Conservation (phyloP, 257 asterid genomes). For the Ocimum tenuiflorum region DNA sequence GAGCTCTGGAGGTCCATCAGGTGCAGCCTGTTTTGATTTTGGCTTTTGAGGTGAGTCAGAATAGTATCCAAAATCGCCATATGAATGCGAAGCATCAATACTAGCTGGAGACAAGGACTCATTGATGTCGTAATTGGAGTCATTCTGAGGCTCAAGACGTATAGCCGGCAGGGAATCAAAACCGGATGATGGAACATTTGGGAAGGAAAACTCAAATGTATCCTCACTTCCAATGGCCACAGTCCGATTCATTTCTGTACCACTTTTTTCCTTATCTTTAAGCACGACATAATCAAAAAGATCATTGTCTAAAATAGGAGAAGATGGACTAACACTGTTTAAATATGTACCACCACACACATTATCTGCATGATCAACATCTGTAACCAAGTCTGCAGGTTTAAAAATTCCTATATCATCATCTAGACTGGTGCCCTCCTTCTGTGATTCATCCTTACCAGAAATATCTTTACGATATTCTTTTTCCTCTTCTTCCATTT, state of each 20-base stretch:
- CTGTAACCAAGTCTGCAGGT: conserved; percentile 19
- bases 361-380: conserved; percentile 24
- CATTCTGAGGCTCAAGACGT: conserved; percentile 47
- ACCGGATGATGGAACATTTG: conserved; percentile 40
- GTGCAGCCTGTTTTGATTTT: conserved; percentile 47
- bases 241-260: conserved; percentile 29
- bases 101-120: conserved; percentile 51
- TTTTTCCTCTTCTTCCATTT: conserved; percentile 75
- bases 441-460: conserved; percentile 22
- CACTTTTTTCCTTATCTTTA: conserved; percentile 54
- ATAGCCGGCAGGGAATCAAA: conserved; percentile 45
- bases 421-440: conserved; percentile 30
- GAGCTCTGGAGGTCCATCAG: conserved; percentile 89
- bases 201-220: conserved; percentile 44
- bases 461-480: conserved; percentile 29
- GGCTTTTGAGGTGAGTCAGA: conserved; percentile 65
- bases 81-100: conserved; percentile 47
- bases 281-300: conserved; percentile 65
- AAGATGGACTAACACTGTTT: conserved; percentile 39
- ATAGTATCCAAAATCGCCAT: conserved; percentile 46
- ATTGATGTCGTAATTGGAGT: conserved; percentile 30
- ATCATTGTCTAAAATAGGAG: conserved; percentile 41
- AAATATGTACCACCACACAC: conserved; percentile 31
- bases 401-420: conserved; percentile 25
- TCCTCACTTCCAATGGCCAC: conserved; percentile 49